Evolutionary conservation across 2,329 filamentous ascomycete genomes (phyloP), one percentile per base, ranked within the genome.

Genomic region (Apiospora hydei): DNA sequence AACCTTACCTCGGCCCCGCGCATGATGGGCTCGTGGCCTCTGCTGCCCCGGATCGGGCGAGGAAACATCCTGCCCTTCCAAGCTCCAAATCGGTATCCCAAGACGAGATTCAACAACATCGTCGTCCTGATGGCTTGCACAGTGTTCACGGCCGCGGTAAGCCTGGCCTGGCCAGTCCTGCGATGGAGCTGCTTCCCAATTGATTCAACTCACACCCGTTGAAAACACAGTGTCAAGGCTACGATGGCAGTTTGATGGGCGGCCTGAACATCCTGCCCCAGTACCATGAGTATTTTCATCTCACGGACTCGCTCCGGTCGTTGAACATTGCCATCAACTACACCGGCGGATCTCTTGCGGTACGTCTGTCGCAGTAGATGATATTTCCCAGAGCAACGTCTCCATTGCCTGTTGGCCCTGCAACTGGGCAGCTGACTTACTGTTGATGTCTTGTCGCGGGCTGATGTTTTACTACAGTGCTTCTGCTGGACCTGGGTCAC

Each of bases 231-330:
- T 57, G 38, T 7, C 68, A 69, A 26, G 68, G 68, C n/a, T 72
- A 72, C 51, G 71, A 70, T 24, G 69, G 69, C 7, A 46, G 34
- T 8, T 26, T 72, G 43, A 72, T 72, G 71, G 71, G 71, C 53
- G 76, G 74, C 44, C 72, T 83, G 64, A 82, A 82, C 67, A 77
- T 81, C n/a, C 77, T 83, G 78, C 76, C 78, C 14, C 74, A 75
- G 3, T 83, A 82, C 73, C 70, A 69, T 3, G 73, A 75, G 16
- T 82, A 82, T 71, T 82, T 82, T 72, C 46, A 75, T 16, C 73
- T 82, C n/a, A 78, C 73, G 11, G 82, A 79, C 0, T 76, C 80
- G 6, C 82, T 80, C 18, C 79, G 74, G 24, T 77, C 78, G 8
- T 71, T 82, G 46, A 82, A 82, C 73, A 78, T 78, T 8, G 75